Conservation (phyloP, 129 eudicot genomes). For the Sambucus nigra region DNA sequence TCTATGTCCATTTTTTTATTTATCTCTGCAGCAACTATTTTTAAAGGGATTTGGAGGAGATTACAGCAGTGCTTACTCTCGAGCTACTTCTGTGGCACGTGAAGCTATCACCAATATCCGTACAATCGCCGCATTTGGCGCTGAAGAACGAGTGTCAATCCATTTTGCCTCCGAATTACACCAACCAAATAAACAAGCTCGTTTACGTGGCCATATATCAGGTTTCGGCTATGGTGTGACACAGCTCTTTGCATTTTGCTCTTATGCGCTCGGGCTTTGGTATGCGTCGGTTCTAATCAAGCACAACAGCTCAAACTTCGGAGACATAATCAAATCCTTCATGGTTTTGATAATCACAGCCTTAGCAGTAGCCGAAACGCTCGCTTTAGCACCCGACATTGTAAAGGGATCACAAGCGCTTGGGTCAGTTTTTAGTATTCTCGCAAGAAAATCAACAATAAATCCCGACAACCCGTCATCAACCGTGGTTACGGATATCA, state of each 20-base stretch:
- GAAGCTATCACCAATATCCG: conserved; percentile 79
- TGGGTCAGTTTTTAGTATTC: conserved; percentile 51
- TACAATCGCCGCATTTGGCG: conserved; percentile 77
- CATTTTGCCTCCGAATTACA: conserved; percentile 41
- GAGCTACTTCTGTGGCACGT: conserved; percentile 72
- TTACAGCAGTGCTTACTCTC: conserved; percentile 43
- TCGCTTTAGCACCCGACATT: conserved; percentile 70
- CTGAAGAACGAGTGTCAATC: conserved; percentile 48
- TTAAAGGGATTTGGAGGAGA: conserved; percentile 87
- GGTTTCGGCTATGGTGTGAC: conserved; percentile 74
- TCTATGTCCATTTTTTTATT: not conserved
- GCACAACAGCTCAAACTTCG: conserved; percentile 40
- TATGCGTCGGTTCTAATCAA: conserved; percentile 58
- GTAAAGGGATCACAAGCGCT: conserved; percentile 86
- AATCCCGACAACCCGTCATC: conserved; percentile 42
- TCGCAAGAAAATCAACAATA: conserved; percentile 47
- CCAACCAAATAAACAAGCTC: conserved; percentile 49
- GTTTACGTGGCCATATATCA: conserved; percentile 59
- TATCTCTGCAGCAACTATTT: conserved; percentile 55
- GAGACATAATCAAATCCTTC: conserved; percentile 61
- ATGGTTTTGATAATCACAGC: conserved; percentile 70
- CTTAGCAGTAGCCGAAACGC: conserved; percentile 67
- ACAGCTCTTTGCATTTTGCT: conserved; percentile 52
- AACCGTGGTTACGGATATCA: conserved; percentile 16
- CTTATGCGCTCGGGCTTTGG: conserved; percentile 79